Evolutionary conservation across 768 basidiomycete genomes (phyloP), one percentile per base, ranked within the genome.

Genomic region (Clavulina sp.): DNA sequence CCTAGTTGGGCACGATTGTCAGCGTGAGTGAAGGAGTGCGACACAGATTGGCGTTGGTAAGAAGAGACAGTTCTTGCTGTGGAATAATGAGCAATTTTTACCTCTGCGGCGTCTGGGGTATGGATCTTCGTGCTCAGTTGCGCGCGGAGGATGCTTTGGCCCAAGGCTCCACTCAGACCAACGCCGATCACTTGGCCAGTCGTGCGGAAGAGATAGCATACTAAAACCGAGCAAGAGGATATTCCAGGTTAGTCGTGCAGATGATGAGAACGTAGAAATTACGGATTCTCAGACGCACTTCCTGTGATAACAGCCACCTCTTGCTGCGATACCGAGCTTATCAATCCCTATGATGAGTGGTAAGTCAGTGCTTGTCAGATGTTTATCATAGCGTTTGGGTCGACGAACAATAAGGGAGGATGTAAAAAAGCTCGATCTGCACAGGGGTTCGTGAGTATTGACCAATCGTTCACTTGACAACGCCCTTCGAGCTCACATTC

Each of bases 151-250:
- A 93, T 72, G 4, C 76, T 74, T 65, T 99, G 93, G 31, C 91
- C 67, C 26, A 97, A 63, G 0, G 87, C 81, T 19, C 88, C 85
- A 58, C 80, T 80, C 43, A 92, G 68, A 59, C 85, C 84, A 50
- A 99, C 93, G 33, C 93, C 95, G 51, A 96, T 73, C 24, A 95
- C 95, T 69, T 96, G 93, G 2, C 92, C 92, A n/a, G 86, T 84
- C 5, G 88, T 91, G 56, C 92, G 72, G 70, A 92, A 93, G 46
- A 95, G 71, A 66, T 97, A 97, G 31, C 84, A 85, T 59, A 92
- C 89, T 93, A 58, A 32, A 47, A 6, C 2, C 5, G 18, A 46
- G 26, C 29, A 9, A 13, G 24, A 24, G 16, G 5, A 5, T 26
- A 13, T 30, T 5, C 32, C n/a, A 49, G 16, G 21, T 53, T 1